Evolutionary conservation across 2,329 filamentous ascomycete genomes (phyloP).

Genomic region (Fusarium concolor): DNA sequence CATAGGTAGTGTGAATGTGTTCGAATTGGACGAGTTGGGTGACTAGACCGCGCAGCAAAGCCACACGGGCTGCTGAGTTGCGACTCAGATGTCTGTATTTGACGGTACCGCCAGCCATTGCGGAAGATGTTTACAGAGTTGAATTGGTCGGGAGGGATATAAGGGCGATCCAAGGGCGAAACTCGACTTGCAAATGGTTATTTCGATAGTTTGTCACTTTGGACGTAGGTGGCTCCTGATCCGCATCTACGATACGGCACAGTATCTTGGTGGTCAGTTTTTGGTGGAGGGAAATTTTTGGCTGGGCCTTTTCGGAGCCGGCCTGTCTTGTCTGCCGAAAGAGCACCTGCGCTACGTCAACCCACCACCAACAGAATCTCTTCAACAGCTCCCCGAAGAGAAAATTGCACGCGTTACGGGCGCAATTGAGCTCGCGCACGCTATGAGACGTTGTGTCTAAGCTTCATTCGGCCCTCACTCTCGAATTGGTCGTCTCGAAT

Average conservation of each 20-base stretch:
- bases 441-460: constrained; percentile 49
- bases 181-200: not conserved
- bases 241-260: constrained; percentile 3
- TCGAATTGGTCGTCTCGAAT: constrained; percentile 38
- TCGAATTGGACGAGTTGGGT: constrained; percentile 95
- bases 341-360: constrained; percentile 47
- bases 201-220: constrained; percentile 13
- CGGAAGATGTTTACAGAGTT: constrained; percentile 33
- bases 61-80: constrained; percentile 86
- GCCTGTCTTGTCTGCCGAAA: constrained; percentile 46
- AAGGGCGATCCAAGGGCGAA: not conserved
- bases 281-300: constrained; percentile 51
- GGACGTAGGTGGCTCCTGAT: constrained; percentile 26
- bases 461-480: constrained; percentile 27
- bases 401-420: constrained; percentile 33
- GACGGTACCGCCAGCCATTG: constrained; percentile 86
- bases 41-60: constrained; percentile 93
- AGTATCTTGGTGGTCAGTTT: constrained; percentile 30
- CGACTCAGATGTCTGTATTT: constrained; percentile 93
- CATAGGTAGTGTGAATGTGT: constrained; percentile 93
- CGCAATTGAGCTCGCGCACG: constrained; percentile 47
- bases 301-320: constrained; percentile 46
- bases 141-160: not conserved
- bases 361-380: constrained; percentile 44
- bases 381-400: constrained; percentile 30